Conservation (phyloP, 1,139 yeast genomes). For the Wickerhamomyces sp. region DNA sequence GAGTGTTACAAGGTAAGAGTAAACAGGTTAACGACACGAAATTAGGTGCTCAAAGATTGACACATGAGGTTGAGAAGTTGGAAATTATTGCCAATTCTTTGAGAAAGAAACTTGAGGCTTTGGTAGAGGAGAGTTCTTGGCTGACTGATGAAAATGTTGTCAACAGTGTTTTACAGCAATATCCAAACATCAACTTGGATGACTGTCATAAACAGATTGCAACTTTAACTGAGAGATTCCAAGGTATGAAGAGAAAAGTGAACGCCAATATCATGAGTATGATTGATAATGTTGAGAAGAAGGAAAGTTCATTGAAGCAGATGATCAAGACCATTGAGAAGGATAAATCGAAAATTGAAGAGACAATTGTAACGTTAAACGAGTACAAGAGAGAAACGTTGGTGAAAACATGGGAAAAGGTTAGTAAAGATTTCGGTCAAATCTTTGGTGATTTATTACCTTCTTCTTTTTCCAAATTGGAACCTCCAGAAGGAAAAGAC, state of each 20-base stretch:
- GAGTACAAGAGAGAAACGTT: conserved; percentile 83
- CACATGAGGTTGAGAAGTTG: conserved; percentile 61
- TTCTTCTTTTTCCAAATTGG: conserved; percentile 85
- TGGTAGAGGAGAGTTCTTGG: conserved; percentile 66
- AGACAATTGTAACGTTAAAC: conserved; percentile 80
- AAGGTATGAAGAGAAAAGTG: conserved; percentile 78
- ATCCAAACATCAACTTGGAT: conserved; percentile 58
- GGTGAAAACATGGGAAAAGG: conserved; percentile 79
- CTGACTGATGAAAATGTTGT: conserved; percentile 58
- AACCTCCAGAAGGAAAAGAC: conserved; percentile 71
- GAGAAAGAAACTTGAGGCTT: conserved; percentile 39
- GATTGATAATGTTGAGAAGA: conserved; percentile 91
- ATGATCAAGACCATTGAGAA: conserved; percentile 87
- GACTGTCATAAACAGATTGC: conserved; percentile 56
- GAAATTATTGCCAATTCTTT: conserved; percentile 38
- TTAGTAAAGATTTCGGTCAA: conserved; percentile 84
- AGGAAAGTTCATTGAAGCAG: conserved; percentile 68
- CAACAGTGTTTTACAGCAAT: conserved; percentile 47
- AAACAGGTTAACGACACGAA: conserved; percentile 46
- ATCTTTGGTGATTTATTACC: conserved; percentile 88
- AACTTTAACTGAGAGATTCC: conserved; percentile 55
- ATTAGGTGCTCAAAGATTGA: conserved; percentile 52
- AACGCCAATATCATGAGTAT: conserved; percentile 87
- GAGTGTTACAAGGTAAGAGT: conserved; percentile 46
- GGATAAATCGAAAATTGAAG: conserved; percentile 86